These are phyloP conservation scores for Mytilinidion resinicola DNA, from an alignment of 495 filamentous ascomycete species.

Conservation along the genomic window DNA sequence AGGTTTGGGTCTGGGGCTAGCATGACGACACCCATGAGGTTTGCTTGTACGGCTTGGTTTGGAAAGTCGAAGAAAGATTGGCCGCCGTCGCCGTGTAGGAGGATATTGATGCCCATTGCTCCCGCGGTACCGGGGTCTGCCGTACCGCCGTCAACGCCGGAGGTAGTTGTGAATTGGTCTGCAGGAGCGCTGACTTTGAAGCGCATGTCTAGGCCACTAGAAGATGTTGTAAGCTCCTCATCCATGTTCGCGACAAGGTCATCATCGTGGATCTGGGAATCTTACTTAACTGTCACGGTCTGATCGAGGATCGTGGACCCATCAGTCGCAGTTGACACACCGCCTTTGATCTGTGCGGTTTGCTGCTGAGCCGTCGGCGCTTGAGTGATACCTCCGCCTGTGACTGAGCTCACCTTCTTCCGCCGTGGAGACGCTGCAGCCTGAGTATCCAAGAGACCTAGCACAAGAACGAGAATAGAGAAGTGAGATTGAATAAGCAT, in stretches of 20 bases:
- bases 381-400: neutral
- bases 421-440: neutral
- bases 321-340: constrained; percentile 36
- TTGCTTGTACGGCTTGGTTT: constrained; percentile 44
- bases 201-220: constrained; percentile 41
- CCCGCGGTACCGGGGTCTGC: constrained; percentile 32
- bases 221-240: neutral
- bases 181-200: constrained; percentile 45
- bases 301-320: constrained; percentile 45
- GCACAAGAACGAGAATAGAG: neutral
- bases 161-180: constrained; percentile 39
- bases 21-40: constrained; percentile 43
- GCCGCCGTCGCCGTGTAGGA: constrained; percentile 50
- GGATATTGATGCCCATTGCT: constrained; percentile 42
- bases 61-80: constrained; percentile 53
- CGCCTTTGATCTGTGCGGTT: constrained; percentile 35
- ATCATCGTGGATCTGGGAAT: neutral
- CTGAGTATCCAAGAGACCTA: neutral
- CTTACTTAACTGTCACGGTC: constrained; percentile 44
- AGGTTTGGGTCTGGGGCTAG: constrained; percentile 45
- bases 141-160: constrained; percentile 37
- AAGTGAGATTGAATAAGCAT: neutral
- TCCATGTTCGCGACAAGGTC: too few species aligned
- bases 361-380: constrained; percentile 36
- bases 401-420: neutral